Percentiles rank a stretch among this genome's conserved stretches.
Evolutionary conservation across 140 eudicot genomes (phyloP).

Genomic region (Senecio squalidus): DNA sequence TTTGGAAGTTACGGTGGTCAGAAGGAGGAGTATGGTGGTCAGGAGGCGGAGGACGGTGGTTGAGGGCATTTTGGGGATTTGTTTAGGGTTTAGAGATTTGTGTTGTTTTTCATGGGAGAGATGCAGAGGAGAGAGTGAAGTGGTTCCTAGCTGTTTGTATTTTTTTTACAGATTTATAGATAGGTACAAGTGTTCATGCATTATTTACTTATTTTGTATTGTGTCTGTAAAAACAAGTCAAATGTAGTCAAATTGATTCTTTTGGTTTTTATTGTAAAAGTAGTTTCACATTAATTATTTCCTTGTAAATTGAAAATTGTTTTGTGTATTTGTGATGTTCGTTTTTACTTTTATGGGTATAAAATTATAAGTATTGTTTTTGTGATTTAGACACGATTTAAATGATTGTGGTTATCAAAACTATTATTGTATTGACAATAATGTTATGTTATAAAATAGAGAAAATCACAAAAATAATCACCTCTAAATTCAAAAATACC

Average conservation of each 20-base stretch:
- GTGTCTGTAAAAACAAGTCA: not conserved
- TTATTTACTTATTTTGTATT: not conserved
- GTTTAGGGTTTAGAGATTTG: conserved; percentile 16
- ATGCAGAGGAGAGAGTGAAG: conserved; percentile 14
- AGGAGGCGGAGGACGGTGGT: not conserved
- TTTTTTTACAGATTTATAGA: not conserved
- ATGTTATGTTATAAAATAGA: too few relatives aligned
- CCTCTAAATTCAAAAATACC: too few relatives aligned
- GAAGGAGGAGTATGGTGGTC: conserved; percentile 23
- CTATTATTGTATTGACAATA: too few relatives aligned
- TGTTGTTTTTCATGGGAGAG: conserved; percentile 9
- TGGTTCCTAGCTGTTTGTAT: not conserved
- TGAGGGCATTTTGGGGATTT: conserved; percentile 17
- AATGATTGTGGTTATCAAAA: too few relatives aligned
- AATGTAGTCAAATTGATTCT: not conserved
- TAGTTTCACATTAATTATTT: too few relatives aligned
- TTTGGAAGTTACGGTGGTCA: conserved; percentile 35
- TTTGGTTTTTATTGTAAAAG: not conserved
- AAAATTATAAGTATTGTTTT: too few relatives aligned
- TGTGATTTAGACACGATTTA: too few relatives aligned
- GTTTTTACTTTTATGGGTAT: too few relatives aligned
- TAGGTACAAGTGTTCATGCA: conserved; percentile 9
- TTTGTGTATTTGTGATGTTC: too few relatives aligned
- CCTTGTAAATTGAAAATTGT: too few relatives aligned
- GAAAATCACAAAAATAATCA: too few relatives aligned